These are phyloP conservation scores for Harringtonia aguacate DNA, from an alignment of 2,329 filamentous ascomycete genomes.

Conservation along the genomic window DNA sequence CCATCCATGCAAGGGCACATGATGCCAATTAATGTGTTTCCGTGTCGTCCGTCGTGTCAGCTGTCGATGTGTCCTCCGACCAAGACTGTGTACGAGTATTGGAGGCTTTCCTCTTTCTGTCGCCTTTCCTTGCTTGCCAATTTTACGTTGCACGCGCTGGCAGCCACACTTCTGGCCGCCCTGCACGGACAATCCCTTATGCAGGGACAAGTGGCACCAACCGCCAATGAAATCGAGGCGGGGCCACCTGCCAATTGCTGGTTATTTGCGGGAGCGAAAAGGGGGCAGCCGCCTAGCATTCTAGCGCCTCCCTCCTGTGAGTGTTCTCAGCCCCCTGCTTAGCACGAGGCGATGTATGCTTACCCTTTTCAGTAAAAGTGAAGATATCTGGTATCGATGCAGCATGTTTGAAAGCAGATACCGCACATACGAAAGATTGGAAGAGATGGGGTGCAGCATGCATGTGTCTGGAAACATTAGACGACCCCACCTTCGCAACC, in stretches of 20 bases:
- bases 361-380: too few relatives aligned
- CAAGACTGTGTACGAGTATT: too few relatives aligned
- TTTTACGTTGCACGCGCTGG: constrained; percentile 5
- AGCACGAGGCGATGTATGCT: too few relatives aligned
- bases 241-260: background rate
- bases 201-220: constrained; percentile 10
- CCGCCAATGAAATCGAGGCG: constrained; percentile 7
- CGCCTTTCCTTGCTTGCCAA: background rate
- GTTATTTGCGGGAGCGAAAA: constrained; percentile 5
- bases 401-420: too few relatives aligned
- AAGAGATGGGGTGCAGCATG: too few relatives aligned
- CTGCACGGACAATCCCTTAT: constrained; percentile 9
- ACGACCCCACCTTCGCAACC: too few relatives aligned
- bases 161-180: background rate
- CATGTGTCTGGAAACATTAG: too few relatives aligned
- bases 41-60: background rate
- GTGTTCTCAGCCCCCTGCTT: background rate
- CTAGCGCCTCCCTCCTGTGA: too few relatives aligned
- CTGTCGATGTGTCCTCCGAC: background rate
- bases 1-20: background rate
- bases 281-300: constrained; percentile 1
- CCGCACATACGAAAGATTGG: too few relatives aligned
- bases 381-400: too few relatives aligned
- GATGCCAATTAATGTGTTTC: background rate
- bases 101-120: background rate